Evolutionary conservation across 805 yeast species (phyloP), one percentile per base, ranked within the genome.

Genomic region (Monosporozyma aquatica): DNA sequence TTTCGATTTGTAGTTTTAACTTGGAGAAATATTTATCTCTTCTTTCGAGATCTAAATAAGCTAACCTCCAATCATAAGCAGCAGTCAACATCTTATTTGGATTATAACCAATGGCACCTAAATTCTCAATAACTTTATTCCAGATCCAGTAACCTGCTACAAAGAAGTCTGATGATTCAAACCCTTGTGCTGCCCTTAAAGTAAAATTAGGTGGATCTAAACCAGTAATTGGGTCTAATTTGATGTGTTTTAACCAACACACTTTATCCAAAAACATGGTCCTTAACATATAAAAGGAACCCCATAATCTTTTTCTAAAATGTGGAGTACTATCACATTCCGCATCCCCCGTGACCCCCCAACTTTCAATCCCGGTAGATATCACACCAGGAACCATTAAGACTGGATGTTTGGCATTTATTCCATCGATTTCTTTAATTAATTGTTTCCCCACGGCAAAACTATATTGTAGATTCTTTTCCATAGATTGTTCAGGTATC

Each of bases 121-220:
- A 67, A 55, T 92, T 92, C 62, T 90, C 95, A n/a, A 92, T 69
- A 41, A 92, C 76, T 59, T 92, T 92, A 59, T 86, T 87, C 98
- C 98, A 92, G 54, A 92, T 86, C 98, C 98, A 92, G 62, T 92
- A 92, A 0, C 98, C 98, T 3, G 97, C 85, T 62, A 92, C 79
- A 56, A 92, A 92, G 63, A 87, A 92, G 64, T 92, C 98, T 0
- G 96, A 92, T 1, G 96, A 92, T 54, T 89, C 97, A 60, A 92
- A 85, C 0, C 98, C 98, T 59, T 85, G 95, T 0, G 96, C 90
- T 0, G 97, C 94, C 43, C 98, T 69, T 21, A 92, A 58, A 52
- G 72, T 82, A 52, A 85, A 74, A 41, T 83, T 75, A 1, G 83
- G 82, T 0, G 98, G 98, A 59, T 92, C 98, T 21, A 92, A 66